A percentile compares a stretch with the other conserved stretches of the same genome.
Conservation (phyloP, 2,329 filamentous ascomycete species). For the Blumeriella jaapii region DNA sequence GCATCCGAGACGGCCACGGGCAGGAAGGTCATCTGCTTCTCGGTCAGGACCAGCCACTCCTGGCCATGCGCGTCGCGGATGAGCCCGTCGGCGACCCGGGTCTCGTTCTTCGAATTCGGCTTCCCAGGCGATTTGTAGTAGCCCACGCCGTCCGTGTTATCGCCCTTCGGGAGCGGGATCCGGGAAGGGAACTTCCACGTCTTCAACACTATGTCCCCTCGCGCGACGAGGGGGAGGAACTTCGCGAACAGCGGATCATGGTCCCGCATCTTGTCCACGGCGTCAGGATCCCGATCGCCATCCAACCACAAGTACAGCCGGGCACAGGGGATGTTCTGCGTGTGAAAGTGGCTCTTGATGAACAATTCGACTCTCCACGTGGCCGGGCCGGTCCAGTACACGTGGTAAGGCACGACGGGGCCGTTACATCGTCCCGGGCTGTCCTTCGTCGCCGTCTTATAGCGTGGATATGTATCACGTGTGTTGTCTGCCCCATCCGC, state of each 20-base stretch:
- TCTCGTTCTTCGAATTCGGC: slow-evolving; percentile 27
- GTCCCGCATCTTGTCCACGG: slow-evolving; percentile 38
- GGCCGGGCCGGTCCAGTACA: slow-evolving; percentile 45
- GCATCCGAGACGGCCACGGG: slow-evolving; percentile 45
- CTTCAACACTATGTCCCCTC: slow-evolving; percentile 40
- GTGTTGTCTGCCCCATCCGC: slow-evolving; percentile 27
- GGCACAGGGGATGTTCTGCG: slow-evolving; percentile 43
- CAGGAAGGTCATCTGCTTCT: slow-evolving; percentile 46
- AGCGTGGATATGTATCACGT: slow-evolving; percentile 24
- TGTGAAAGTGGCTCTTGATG: slow-evolving; percentile 44
- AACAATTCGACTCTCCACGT: slow-evolving; percentile 46
- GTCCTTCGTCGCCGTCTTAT: slow-evolving; percentile 30
- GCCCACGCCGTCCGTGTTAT: slow-evolving; percentile 36
- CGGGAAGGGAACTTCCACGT: slow-evolving; percentile 42
- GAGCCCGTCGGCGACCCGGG: slow-evolving; percentile 38
- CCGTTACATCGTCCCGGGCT: slow-evolving; percentile 39
- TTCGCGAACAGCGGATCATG: slow-evolving; percentile 39
- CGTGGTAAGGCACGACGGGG: slow-evolving; percentile 43
- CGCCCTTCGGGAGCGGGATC: slow-evolving; percentile 38
- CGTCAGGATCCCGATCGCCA: slow-evolving; percentile 37
- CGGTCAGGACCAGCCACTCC: slow-evolving; percentile 40
- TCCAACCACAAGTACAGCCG: slow-evolving; percentile 43
- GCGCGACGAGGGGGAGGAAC: slow-evolving; percentile 40
- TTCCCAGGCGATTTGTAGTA: slow-evolving; percentile 37
- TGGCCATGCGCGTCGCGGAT: slow-evolving; percentile 37